Evolutionary conservation across 495 filamentous ascomycete genomes (phyloP).

Genomic region (Aspergillus heteromorphus): DNA sequence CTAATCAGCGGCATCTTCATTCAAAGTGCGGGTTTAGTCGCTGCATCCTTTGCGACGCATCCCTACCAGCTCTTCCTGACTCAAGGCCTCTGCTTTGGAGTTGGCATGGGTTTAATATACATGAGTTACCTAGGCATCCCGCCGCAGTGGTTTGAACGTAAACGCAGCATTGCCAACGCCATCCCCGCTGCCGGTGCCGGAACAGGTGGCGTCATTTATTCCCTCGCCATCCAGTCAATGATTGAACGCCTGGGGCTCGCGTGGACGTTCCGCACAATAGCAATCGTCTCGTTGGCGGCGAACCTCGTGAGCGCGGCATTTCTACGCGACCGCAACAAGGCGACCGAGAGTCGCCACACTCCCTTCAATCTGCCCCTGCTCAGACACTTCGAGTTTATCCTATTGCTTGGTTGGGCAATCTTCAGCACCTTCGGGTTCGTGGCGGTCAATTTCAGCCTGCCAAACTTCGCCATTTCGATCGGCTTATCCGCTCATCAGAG

Average conservation of each 20-base stretch:
- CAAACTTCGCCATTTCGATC: slow-evolving; percentile 39
- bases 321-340: slow-evolving; percentile 37
- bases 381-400: slow-evolving; percentile 31
- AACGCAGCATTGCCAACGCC: slow-evolving; percentile 45
- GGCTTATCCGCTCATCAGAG: slow-evolving; percentile 58
- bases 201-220: slow-evolving; percentile 47
- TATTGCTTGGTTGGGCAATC: slow-evolving; percentile 41
- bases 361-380: slow-evolving; percentile 34
- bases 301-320: slow-evolving; percentile 36
- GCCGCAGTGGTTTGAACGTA: slow-evolving; percentile 65
- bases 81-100: slow-evolving; percentile 67
- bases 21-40: slow-evolving; percentile 50
- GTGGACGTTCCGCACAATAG: slow-evolving; percentile 50
- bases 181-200: slow-evolving; percentile 46
- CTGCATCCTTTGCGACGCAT: slow-evolving; percentile 55
- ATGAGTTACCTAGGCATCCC: slow-evolving; percentile 54
- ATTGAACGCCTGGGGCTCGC: slow-evolving; percentile 36
- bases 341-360: slow-evolving; percentile 24
- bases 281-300: slow-evolving; percentile 36
- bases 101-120: slow-evolving; percentile 68
- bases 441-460: slow-evolving; percentile 42
- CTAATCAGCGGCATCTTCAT: slow-evolving; percentile 52
- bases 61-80: slow-evolving; percentile 67
- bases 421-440: slow-evolving; percentile 48
- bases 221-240: slow-evolving; percentile 40